Evolutionary conservation across 2,329 filamentous ascomycete genomes (phyloP), one percentile per base, ranked within the genome.

Genomic region (Beauveria asiatica): DNA sequence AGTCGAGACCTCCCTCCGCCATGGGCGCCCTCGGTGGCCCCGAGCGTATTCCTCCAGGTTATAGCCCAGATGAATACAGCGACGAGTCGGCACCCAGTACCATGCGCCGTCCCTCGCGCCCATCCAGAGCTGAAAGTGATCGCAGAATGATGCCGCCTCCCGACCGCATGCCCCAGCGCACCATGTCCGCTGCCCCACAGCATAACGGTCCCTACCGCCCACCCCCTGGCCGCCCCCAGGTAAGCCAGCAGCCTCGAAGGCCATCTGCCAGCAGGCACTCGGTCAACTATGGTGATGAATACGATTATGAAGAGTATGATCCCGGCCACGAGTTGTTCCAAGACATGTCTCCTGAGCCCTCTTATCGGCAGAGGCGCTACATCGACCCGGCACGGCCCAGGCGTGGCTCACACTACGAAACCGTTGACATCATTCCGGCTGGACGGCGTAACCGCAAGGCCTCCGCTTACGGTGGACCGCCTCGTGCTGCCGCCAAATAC

Each of bases 111-210:
- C 64, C 74, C n/a, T 81, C 80, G 1, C 67, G 72, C 39, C 70
- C 70, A 13, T 75, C 70, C 66, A 77, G 74, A 59, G 67, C 72
- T 8, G 74, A 78, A 0, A 76, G 80, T 1, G 78, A 80, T 56
- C 73, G 76, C 37, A 70, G 66, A 54, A 71, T 73, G 33, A 81
- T 82, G 79, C 80, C 81, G 23, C 80, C 80, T 11, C 79, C 79
- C 4, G 68, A 68, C 2, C 67, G 62, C 27, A 65, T 71, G 44
- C 72, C 72, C 21, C 59, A 59, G 54, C 69, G 78, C 16, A 76
- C 74, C 9, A 67, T 66, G 53, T 71, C 68, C 50, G 72, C 68
- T 39, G 70, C 67, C 37, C 74, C 66, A 61, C 61, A 66, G 66
- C 57, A 69, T 63, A 62, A 67, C 19, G 69, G 48, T 64, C 69